phyloP scores from a whole-genome alignment of 2,329 filamentous ascomycete genomes.

The Aspergillus unguis region DNA sequence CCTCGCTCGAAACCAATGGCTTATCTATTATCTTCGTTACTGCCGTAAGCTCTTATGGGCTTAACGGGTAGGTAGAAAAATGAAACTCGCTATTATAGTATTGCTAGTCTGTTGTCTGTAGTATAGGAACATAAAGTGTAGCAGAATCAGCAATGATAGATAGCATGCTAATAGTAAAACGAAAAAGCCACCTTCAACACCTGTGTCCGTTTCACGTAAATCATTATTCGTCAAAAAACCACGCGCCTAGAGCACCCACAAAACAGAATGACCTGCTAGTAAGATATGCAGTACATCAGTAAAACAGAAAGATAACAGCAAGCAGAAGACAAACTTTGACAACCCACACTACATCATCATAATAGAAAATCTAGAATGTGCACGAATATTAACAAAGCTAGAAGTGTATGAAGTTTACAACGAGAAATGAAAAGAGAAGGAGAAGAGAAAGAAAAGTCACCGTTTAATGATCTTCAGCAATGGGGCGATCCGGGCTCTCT shows the following conservation, averaged over 20 bases:
- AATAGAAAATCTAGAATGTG: no score
- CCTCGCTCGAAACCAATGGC: neutral
- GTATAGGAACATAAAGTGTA: neutral
- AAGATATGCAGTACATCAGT: neutral
- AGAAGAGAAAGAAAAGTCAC: conserved; percentile 1
- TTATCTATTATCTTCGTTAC: conserved; percentile 3
- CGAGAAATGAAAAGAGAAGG: neutral
- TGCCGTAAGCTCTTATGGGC: neutral
- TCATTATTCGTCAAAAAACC: neutral
- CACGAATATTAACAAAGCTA: neutral
- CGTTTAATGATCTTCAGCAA: conserved; percentile 47
- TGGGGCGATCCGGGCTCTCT: conserved; percentile 47
- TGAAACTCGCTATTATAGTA: neutral
- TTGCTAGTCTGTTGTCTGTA: neutral
- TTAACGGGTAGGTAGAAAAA: neutral
- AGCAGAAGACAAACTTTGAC: no score
- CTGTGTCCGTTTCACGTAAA: neutral
- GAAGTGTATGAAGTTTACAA: neutral
- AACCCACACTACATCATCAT: no score
- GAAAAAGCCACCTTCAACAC: neutral
- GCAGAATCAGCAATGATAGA: neutral
- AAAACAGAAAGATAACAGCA: neutral
- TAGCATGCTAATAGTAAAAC: neutral
- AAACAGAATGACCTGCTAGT: neutral
- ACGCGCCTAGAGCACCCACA: neutral